Evolutionary conservation across 2,329 filamentous ascomycete species (phyloP).

Genomic region (Aspergillus quadricinctus): DNA sequence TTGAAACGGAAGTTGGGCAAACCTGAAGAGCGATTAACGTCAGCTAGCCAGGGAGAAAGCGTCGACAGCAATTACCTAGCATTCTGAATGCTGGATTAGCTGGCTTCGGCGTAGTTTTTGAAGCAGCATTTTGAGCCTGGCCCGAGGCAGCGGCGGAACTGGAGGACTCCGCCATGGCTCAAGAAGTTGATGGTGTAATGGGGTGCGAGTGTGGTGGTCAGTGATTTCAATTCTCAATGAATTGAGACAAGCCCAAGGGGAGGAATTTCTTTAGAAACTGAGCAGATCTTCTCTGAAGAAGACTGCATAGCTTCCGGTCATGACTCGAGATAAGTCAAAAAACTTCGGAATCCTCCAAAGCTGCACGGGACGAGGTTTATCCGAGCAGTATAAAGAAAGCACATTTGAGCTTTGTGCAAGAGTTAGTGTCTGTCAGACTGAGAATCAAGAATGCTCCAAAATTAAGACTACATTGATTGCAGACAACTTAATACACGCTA

Average conservation of each 20-base stretch:
- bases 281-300: neutral
- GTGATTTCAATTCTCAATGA: neutral
- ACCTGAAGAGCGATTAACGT: conserved; percentile 45
- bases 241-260: neutral
- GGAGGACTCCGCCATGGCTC: conserved; percentile 35
- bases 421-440: too few relatives aligned
- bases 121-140: conserved; percentile 26
- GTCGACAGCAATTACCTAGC: conserved; percentile 13
- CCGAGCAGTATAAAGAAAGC: conserved; percentile 1
- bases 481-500: neutral
- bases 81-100: conserved; percentile 19
- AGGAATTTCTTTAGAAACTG: neutral
- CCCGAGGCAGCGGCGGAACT: conserved; percentile 33
- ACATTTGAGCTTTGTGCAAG: neutral
- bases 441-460: neutral
- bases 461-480: neutral
- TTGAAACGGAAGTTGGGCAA: conserved; percentile 77
- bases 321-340: neutral
- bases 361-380: conserved; percentile 7
- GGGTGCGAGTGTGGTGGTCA: neutral
- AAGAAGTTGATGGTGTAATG: neutral
- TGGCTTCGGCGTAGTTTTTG: conserved; percentile 14
- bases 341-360: conserved; percentile 7
- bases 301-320: neutral
- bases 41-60: neutral